These are phyloP conservation scores for Fusarium nematophilum DNA, from an alignment of 2,329 filamentous ascomycete genomes.

Conservation along the genomic window DNA sequence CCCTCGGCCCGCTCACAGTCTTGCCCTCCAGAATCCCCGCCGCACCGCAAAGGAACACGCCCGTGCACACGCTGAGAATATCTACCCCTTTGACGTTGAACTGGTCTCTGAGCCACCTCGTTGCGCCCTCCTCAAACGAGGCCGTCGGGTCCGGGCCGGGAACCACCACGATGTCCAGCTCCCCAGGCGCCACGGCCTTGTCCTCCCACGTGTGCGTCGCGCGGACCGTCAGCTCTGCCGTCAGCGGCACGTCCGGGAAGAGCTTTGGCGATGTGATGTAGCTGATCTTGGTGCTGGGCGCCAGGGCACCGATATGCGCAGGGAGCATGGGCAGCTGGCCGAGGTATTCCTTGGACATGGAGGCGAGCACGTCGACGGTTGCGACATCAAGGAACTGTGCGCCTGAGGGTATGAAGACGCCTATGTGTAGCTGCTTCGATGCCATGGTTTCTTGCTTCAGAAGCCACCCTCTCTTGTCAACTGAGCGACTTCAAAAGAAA, in stretches of 20 bases:
- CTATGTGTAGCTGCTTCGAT: constrained; percentile 53
- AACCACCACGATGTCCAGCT: constrained; percentile 62
- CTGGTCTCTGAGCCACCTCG: constrained; percentile 59
- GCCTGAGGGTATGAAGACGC: constrained; percentile 61
- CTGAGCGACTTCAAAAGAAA: no score
- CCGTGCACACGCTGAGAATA: constrained; percentile 64
- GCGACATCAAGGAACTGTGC: constrained; percentile 63
- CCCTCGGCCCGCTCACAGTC: constrained; percentile 59
- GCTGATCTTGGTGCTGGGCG: constrained; percentile 56
- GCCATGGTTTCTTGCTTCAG: constrained; percentile 28
- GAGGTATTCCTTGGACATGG: constrained; percentile 60
- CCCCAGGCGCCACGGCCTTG: constrained; percentile 60
- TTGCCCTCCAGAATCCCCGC: constrained; percentile 61
- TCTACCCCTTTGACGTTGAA: constrained; percentile 54
- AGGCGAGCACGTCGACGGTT: constrained; percentile 61
- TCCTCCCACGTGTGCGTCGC: constrained; percentile 59
- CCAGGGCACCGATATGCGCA: constrained; percentile 51
- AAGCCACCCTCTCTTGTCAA: no score
- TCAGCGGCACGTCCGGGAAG: constrained; percentile 54
- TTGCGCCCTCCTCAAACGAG: constrained; percentile 47
- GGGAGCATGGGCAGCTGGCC: constrained; percentile 47
- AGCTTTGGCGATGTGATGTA: constrained; percentile 58
- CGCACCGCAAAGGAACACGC: constrained; percentile 59
- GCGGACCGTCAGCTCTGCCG: constrained; percentile 52
- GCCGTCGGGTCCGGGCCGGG: constrained; percentile 60